Base-by-base conservation (phyloP, 2,329 filamentous ascomycete genomes). In the Cytospora leucostoma region DNA sequence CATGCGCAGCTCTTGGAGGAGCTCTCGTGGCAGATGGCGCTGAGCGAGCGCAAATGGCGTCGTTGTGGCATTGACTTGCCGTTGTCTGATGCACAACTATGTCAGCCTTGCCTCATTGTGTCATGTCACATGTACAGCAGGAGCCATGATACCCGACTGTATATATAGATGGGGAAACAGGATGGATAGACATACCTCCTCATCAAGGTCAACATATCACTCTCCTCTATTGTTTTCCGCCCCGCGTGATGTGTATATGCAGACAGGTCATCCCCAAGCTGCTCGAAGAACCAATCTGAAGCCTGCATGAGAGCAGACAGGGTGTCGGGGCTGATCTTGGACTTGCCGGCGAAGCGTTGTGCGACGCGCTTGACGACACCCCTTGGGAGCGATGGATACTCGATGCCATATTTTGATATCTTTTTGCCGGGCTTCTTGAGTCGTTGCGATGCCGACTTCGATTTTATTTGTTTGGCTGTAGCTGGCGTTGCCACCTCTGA, bases 261-360 rank as follows among this genome's bases (percentile, higher is more conserved):
- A 13, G 85, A 85, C 61, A 97, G 77, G 72, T 96, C 92, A 65
- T 93, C 90, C 55, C 90, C 87, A 2, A 91, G 79, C 74, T 97
- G 93, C 76, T 96, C 92, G 73, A 97, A 96, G 75, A 93, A 97
- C 89, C 92, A 95, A 66, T 96, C 91, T 3, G 91, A 91, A 0
- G 92, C 91, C 72, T 92, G 88, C 70, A 89, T 87, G 60, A 97
- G 86, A 5, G 89, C 88, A 35, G 84, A 83, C 44, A 96, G 78
- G 1, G 90, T 88, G 58, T 95, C 91, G 53, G 89, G 86, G 63
- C 83, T 87, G 54, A 96, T 84, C 68, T 88, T 91, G 52, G 87
- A 85, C 4, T 85, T 85, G 69, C 87, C 86, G 21, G 89, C 84
- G 70, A 92, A 91, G 1, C 84, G 88, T 38, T 88, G 88, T 8